Percentiles rank a stretch among this genome's conserved stretches.
These are phyloP conservation scores for Gnaphalium uliginosum DNA, from an alignment of 129 eudicot genomes.

Conservation along the genomic window DNA sequence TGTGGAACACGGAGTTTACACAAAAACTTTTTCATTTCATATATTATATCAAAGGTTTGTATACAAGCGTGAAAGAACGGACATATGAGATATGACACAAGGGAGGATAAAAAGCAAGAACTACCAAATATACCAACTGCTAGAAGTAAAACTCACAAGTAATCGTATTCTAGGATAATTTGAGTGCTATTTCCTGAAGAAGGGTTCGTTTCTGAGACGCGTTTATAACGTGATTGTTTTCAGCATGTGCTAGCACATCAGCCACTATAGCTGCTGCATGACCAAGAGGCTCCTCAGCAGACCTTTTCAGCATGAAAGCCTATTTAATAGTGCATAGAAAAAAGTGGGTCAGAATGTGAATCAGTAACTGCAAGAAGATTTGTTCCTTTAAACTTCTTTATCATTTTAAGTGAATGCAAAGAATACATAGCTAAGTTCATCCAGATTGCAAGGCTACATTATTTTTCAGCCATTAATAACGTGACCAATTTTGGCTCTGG, in stretches of 20 bases:
- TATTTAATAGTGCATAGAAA: slow-evolving; percentile 17
- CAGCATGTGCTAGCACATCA: slow-evolving; percentile 93
- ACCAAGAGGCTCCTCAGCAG: slow-evolving; percentile 92
- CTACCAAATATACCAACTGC: slow-evolving; percentile 27
- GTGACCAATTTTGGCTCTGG: not conserved
- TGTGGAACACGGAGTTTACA: not conserved
- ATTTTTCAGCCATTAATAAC: not conserved
- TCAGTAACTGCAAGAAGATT: not conserved
- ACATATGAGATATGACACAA: slow-evolving; percentile 11
- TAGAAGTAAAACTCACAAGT: slow-evolving; percentile 14
- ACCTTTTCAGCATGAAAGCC: slow-evolving; percentile 96
- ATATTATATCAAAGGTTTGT: not conserved
- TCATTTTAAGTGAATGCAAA: not conserved
- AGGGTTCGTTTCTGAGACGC: slow-evolving; percentile 87
- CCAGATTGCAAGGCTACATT: not conserved
- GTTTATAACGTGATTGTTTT: slow-evolving; percentile 71
- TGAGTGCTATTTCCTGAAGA: slow-evolving; percentile 97
- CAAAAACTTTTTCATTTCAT: slow-evolving; percentile 27
- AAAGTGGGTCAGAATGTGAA: not conserved
- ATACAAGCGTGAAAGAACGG: not conserved
- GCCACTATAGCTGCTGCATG: slow-evolving; percentile 95
- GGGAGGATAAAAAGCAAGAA: not conserved
- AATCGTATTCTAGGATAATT: slow-evolving; percentile 48
- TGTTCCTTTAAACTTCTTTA: not conserved
- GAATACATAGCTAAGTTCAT: not conserved